Base-by-base conservation (phyloP, 2,329 filamentous ascomycete species). In the Uncinocarpus reesii region DNA sequence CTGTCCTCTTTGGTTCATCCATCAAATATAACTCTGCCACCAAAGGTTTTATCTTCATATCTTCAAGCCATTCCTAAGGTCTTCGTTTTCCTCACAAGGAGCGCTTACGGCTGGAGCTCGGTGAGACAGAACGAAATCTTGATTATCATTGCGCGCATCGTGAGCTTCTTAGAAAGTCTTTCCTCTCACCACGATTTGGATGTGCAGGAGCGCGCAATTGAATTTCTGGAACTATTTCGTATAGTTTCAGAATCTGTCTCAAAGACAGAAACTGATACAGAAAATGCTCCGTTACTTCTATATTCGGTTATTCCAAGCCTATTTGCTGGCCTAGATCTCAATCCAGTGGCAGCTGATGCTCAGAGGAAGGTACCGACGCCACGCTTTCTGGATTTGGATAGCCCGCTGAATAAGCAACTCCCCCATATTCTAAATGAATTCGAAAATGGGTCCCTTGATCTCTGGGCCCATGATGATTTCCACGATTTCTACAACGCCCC, bases 121-220 rank as follows among this genome's bases (percentile, higher is more conserved):
- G 80, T 83, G 60, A 75, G 83, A 49, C 89, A 86, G 62, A 82
- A 83, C 0, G 80, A 80, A 53, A 79, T 84, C 28, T 80, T 83
- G 7, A 75, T 96, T 2, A 72, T 94, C 20, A 80, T 94, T 66
- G 84, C 85, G 23, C 80, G 88, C 1, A 80, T 95, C 5, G 78
- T 94, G 16, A 79, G 92, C 62, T 83, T 86, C 41, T 71, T 95
- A 18, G 89, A 96, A 58, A 78, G 81, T 0, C 67, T 96, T 13
- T 80, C 81, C 0, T 74, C 82, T 34, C 87, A 96, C 62, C 89
- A 90, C 0, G 86, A 81, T 58, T 74, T 98, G 1, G 92, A 98
- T 62, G 88, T 98, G 2, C 92, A 98, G 66, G 92, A 96, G 65
- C 80, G 92, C 49, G 84, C 89, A 2, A 89, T 95, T 1, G 89